Evolutionary conservation across 2,329 filamentous ascomycete species (phyloP), one percentile per base, ranked within the genome.

Genomic region (Fusarium tricinctum): DNA sequence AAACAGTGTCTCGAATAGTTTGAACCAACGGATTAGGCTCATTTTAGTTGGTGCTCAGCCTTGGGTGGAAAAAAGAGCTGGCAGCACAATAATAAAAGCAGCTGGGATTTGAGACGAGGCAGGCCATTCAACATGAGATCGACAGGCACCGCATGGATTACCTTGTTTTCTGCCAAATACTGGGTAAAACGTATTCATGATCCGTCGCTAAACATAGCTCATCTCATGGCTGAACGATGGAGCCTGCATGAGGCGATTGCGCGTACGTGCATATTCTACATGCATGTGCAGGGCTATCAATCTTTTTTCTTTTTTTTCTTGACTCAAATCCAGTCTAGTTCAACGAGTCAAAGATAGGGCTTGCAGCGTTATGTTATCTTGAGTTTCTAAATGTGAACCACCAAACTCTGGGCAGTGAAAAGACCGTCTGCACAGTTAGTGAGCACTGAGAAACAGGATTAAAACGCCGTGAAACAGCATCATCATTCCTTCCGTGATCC

Each of bases 141-240:
- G 61, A 56, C 55, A 66, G 63, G 63, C 22, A 66, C 63, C n/a
- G 39, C 48, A 49, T 45, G 28, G 59, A 44, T 51, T 30, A 22
- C 33, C 33, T n/a, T 35, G 33, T 13, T 48, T 56, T 57, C 17
- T 38, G 33, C n/a, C 19, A 30, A 30, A 30, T 30, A 17, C 35
- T 38, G 35, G n/a, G 35, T 12, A 38, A n/a, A n/a, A n/a, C 35
- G 17, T 17, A n/a, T 10, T 10, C 35, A 38, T 38, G 54, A 28
- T 35, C 22, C 19, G 49, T 54, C 56, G 60, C 63, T 66, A 66
- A 66, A 66, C 49, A 62, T 66, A 66, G 63, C 39, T 57, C 54
- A 54, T 35, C 55, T 44, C 40, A 26, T 26, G 22, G 35, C 17
- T 15, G 51, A 45, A 43, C 45, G 38, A 43, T 58, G 63, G 64